Percentiles rank a stretch among this genome's conserved stretches.
Conservation (phyloP, 2,329 filamentous ascomycete genomes). For the Lithohypha guttulata region DNA sequence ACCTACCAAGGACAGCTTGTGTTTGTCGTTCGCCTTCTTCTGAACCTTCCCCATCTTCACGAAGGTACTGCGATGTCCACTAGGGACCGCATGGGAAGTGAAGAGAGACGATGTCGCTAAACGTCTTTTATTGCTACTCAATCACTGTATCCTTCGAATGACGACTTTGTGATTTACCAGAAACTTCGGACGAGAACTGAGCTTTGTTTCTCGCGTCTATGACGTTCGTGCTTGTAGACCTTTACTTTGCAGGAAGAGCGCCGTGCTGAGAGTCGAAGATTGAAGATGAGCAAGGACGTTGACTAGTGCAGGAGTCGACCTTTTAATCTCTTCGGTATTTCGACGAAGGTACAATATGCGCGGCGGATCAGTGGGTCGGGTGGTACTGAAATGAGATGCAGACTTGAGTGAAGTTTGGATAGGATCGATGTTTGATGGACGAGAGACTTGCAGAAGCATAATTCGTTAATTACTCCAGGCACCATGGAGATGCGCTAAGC, state of each 20-base stretch:
- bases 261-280: not conserved
- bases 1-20: conserved; percentile 42
- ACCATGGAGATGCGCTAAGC: too few relatives aligned
- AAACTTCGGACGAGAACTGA: too few relatives aligned
- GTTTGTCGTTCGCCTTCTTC: conserved; percentile 42
- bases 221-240: not conserved
- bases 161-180: too few relatives aligned
- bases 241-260: not conserved
- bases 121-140: too few relatives aligned
- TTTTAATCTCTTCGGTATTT: not conserved
- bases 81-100: conserved; percentile 10
- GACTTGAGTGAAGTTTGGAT: too few relatives aligned
- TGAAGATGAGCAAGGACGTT: conserved; percentile 1
- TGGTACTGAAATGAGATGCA: too few relatives aligned
- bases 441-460: too few relatives aligned
- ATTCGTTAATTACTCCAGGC: too few relatives aligned
- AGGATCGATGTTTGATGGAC: too few relatives aligned
- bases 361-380: too few relatives aligned
- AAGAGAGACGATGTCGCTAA: not conserved
- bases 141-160: not conserved
- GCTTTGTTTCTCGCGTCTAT: not conserved
- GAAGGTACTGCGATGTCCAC: conserved; percentile 10
- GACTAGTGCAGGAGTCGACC: conserved; percentile 9
- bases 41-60: conserved; percentile 42
- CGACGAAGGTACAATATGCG: too few relatives aligned